Conservation (phyloP, 306 rosid species). For the Cicer bijugum region DNA sequence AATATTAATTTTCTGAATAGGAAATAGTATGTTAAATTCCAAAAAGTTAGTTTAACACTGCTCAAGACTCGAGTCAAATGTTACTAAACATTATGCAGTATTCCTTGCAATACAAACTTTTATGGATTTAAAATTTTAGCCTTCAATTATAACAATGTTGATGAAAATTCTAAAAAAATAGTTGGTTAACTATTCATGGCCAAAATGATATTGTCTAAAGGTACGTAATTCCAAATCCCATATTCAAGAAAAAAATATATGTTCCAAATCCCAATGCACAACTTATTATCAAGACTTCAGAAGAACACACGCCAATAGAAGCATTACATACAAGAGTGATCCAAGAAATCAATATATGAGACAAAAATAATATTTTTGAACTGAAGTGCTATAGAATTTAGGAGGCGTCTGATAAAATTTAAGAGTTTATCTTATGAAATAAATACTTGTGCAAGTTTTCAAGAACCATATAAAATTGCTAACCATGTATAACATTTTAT, state of each 20-base stretch:
- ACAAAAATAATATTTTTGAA: neutral
- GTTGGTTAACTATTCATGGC: neutral
- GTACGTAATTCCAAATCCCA: neutral
- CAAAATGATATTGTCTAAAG: neutral
- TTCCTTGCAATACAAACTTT: neutral
- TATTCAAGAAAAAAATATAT: too few species aligned
- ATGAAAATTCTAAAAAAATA: slow-evolving; percentile 24
- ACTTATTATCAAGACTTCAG: neutral
- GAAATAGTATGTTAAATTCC: slow-evolving; percentile 17
- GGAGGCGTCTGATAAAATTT: neutral
- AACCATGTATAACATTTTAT: neutral
- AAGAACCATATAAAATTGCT: too few species aligned
- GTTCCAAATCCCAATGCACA: neutral
- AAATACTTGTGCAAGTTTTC: neutral
- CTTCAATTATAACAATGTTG: neutral
- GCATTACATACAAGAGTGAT: neutral
- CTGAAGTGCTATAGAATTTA: neutral
- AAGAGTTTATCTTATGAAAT: neutral
- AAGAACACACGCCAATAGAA: neutral
- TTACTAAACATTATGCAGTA: neutral
- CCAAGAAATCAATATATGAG: neutral
- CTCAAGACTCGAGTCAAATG: slow-evolving; percentile 1
- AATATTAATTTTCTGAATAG: neutral
- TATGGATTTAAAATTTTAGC: neutral
- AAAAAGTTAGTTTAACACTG: slow-evolving; percentile 2